Percentiles rank a stretch among this genome's conserved stretches.
phyloP scores from a whole-genome alignment of 192 early-diverging fungal species.

The Allomyces macrogynus region DNA sequence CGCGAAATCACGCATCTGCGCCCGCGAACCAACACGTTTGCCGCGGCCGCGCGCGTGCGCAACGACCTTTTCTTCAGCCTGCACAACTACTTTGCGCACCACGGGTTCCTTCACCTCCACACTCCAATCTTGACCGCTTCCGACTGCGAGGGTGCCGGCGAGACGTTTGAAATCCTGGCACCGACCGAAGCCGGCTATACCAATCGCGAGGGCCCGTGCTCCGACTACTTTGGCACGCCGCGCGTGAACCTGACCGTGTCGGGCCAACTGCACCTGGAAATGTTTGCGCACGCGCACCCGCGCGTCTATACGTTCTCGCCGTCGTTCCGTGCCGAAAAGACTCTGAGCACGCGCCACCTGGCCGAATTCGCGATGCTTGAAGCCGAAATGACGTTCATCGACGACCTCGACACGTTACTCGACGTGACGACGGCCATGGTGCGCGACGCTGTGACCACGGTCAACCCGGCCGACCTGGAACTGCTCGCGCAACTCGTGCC shows the following conservation, averaged over 20 bases:
- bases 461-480: constrained; percentile 18
- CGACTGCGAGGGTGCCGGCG: constrained; percentile 80
- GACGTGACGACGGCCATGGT: constrained; percentile 43
- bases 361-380: constrained; percentile 93
- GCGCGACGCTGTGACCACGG: constrained; percentile 19
- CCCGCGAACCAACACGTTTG: constrained; percentile 49
- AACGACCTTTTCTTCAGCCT: constrained; percentile 41
- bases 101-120: constrained; percentile 55
- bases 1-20: constrained; percentile 57
- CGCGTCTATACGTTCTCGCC: constrained; percentile 67
- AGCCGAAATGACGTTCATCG: constrained; percentile 60
- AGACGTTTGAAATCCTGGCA: constrained; percentile 42
- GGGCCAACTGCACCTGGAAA: constrained; percentile 68
- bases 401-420: constrained; percentile 33
- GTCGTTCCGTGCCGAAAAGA: constrained; percentile 65
- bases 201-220: constrained; percentile 7
- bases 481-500: constrained; percentile 18
- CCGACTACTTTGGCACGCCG: constrained; percentile 50
- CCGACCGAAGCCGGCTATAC: constrained; percentile 4
- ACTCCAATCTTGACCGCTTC: constrained; percentile 65
- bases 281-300: constrained; percentile 42
- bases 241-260: constrained; percentile 59
- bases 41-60: constrained; percentile 49
- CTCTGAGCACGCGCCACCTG: constrained; percentile 58
- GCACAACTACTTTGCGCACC: constrained; percentile 47